Evolutionary conservation across 768 basidiomycete species (phyloP), one percentile per base, ranked within the genome.

Genomic region (Lentinula detonsa): DNA sequence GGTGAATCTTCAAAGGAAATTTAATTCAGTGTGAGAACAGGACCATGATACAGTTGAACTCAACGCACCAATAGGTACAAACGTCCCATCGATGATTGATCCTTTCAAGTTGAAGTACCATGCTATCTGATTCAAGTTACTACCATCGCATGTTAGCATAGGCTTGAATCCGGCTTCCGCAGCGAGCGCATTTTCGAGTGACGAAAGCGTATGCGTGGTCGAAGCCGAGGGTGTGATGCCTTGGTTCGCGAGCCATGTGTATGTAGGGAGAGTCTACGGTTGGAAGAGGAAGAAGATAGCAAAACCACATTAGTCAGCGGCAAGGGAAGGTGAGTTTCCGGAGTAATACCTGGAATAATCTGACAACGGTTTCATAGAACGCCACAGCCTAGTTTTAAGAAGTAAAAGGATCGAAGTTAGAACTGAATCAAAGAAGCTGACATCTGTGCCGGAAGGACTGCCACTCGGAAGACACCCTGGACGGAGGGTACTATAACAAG

Each of bases 161-260:
- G 85, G 85, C 71, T 59, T 57, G 42, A 83, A 86, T 34, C 82
- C 85, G 4, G 81, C 82, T 37, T 77, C 84, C 10, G 73, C 59
- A 69, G 81, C 75, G 52, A 91, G 73, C 2, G 87, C 89, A 40
- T 77, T 68, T 10, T 77, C 76, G 50, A 91, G 67, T 9, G 76
- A 67, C 13, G 81, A 73, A 16, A 89, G 77, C 0, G 83, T 83
- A 69, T 85, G 85, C 0, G 88, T 89, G 65, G 73, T 68, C 62
- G 71, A 75, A 2, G 75, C 72, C n/a, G 80, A 81, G 11, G 93
- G 93, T 3, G 81, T 83, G 65, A 94, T 93, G 28, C 90, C 90
- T n/a, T 80, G 85, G 21, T 80, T 73, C 13, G 76, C 73, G 43
- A 94, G 85, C 83, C 83, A 91, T 15, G 81, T 76, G 70, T 85